Evolutionary conservation across 2,329 filamentous ascomycete species (phyloP), one percentile per base, ranked within the genome.

Genomic region (Paecilomyces formosus): DNA sequence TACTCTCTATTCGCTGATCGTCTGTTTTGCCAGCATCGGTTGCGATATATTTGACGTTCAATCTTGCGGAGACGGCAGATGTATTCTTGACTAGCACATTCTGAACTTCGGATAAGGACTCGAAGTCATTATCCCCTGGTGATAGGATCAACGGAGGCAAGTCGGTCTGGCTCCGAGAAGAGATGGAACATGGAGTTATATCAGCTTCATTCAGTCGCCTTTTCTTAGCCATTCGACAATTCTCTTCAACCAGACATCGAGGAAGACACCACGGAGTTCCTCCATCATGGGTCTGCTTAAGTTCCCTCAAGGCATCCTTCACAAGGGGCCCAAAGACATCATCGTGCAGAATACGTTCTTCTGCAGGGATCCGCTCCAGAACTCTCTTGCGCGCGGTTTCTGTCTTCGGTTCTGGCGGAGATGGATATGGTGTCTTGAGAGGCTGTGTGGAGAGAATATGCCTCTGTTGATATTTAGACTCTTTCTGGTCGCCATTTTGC

Each of bases 391-490:
- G 76, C 7, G 78, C 78, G 35, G 72, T 68, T 4, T 72, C 72
- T 12, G 74, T 73, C 63, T 81, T 85, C 9, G 84, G 82, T 63
- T 82, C 82, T 13, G 70, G 69, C 22, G 78, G 75, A 11, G 72
- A 73, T 24, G 68, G 68, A 62, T 80, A 85, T 1, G 84, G 82
- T 12, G 63, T 59, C 50, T 76, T 60, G 2, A 79, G 61, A 1
- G 84, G 77, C 8, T 63, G 21, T 12, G 18, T n/a, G 13, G 70
- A 75, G 24, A 79, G 66, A 1, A 84, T 67, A 4, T 57, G 53
- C 57, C 53, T 63, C 55, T 15, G 57, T 54, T 11, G 30, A 8
- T 11, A 31, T 12, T 50, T 2, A n/a, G 12, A 18, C 24, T 65
- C 61, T 52, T 69, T 67, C 49, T 62, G 26, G 30, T 13, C 60